Base-by-base conservation (phyloP, 1,284 basidiomycete species). In the Trichosporon sp. region DNA sequence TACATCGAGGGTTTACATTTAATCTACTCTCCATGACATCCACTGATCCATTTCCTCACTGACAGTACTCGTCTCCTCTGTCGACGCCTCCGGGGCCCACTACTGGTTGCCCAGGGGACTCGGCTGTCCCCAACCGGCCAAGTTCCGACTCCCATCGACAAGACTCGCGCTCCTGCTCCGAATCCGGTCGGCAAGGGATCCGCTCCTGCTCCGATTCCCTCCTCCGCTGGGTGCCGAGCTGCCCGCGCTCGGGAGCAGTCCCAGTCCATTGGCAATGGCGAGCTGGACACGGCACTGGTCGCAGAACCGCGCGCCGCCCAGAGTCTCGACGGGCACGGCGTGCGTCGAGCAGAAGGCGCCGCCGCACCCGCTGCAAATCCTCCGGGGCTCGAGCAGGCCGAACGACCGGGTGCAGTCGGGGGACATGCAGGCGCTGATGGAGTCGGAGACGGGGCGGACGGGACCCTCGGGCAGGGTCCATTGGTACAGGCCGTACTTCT, bases 281-380 rank as follows among this genome's bases (percentile, higher is more conserved):
- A 83, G 73, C 66, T 78, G 77, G 1, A 69, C 74, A 10, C 82
- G 76, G 69, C 83, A 84, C 0, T 70, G 71, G 8, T 79, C 79
- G 74, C 83, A 84, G 69, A 83, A 84, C 26, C 83, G 77, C 56
- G 72, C 69, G 43, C 31, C 16, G 59, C 59, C 59, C 14, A 83
- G 80, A 14, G 70, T 72, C 43, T 83, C 82, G 64, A 84, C 80
- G 61, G 81, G 77, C 7, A 83, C 71, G 1, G 79, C 79, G 72
- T 84, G 81, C 2, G 78, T 77, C 67, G 79, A 79, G 80, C 83
- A 84, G 74, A 82, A 84, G 6, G 75, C 75, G 14, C 83, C 83
- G 2, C 82, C 83, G 68, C 83, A 84, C 12, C 83, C 83, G 31
- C 80, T 81, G 70, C 83, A 84, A 71, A 79, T 77, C 19, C 83